A percentile compares a stretch with the other conserved stretches of the same genome.
Conservation (phyloP, 306 rosid species). For the Cotoneaster glaucophyllus region DNA sequence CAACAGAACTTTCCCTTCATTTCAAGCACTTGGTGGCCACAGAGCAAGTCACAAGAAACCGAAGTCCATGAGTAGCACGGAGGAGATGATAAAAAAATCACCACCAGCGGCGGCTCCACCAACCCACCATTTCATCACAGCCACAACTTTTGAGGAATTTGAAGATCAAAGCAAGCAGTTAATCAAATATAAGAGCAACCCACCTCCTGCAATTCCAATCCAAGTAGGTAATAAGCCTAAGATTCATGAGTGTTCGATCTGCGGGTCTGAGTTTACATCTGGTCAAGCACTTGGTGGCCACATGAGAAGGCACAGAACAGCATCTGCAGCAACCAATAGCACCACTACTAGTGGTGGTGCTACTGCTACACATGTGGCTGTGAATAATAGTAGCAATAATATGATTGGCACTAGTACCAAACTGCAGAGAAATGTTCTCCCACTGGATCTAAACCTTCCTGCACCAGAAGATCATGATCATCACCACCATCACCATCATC, state of each 20-base stretch:
- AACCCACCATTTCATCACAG: not conserved
- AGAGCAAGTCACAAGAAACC: constrained; percentile 90
- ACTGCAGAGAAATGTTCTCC: constrained; percentile 34
- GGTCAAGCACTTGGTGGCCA: constrained; percentile 97
- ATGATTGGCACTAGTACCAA: constrained; percentile 3
- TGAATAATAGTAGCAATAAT: not conserved
- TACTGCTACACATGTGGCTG: not conserved
- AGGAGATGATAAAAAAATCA: constrained; percentile 24
- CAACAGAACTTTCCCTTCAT: constrained; percentile 76
- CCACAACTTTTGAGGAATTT: not conserved
- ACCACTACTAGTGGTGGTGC: not conserved
- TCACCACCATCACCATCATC: constrained; percentile 10
- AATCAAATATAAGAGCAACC: not conserved
- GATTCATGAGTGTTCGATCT: constrained; percentile 84
- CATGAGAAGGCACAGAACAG: constrained; percentile 76
- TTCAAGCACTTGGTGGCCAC: constrained; percentile 98
- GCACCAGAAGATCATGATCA: constrained; percentile 82
- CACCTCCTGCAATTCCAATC: constrained; percentile 3
- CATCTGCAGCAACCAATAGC: constrained; percentile 10
- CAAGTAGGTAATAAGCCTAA: constrained; percentile 37
- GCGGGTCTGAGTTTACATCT: constrained; percentile 79
- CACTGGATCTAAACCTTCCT: constrained; percentile 86
- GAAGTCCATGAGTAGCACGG: constrained; percentile 1
- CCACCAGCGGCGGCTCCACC: not conserved
- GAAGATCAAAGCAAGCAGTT: constrained; percentile 9